Evolutionary conservation across 2,329 filamentous ascomycete genomes (phyloP).

Genomic region (Colletotrichum navitas): DNA sequence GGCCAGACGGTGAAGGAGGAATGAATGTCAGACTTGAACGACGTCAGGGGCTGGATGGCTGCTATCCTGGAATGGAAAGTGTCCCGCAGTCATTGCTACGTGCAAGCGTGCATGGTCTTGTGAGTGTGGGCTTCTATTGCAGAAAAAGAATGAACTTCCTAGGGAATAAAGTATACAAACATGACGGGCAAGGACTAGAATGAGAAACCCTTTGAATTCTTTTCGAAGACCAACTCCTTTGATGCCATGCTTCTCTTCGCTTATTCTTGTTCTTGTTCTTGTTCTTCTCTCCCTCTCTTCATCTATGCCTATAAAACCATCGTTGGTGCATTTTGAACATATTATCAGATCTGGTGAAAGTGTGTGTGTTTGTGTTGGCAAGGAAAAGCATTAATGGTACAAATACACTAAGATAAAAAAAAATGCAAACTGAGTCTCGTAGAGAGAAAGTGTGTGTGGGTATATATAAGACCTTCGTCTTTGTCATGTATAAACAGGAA

Average conservation of each 20-base stretch:
- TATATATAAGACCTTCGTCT: constrained; percentile 32
- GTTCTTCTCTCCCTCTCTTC: neutral
- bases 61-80: neutral
- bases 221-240: constrained; percentile 27
- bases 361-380: neutral
- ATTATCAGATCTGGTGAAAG: constrained; percentile 32
- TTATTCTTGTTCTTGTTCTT: neutral
- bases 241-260: constrained; percentile 12
- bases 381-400: constrained; percentile 27
- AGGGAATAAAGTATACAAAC: constrained; percentile 23
- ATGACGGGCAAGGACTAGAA: constrained; percentile 19
- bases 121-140: neutral
- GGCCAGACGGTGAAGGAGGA: constrained; percentile 55
- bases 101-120: neutral
- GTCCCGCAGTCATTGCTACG: neutral
- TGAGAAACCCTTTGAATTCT: constrained; percentile 14
- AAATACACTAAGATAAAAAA: constrained; percentile 12
- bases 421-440: constrained; percentile 12
- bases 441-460: constrained; percentile 22
- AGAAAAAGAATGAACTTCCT: neutral
- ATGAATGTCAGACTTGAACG: constrained; percentile 28
- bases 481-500: constrained; percentile 7
- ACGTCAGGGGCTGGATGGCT: constrained; percentile 27
- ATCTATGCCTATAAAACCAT: constrained; percentile 3
- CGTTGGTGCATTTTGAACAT: constrained; percentile 8